Conservation (phyloP, 345 rosid species). For the Lepidium aucheri region DNA sequence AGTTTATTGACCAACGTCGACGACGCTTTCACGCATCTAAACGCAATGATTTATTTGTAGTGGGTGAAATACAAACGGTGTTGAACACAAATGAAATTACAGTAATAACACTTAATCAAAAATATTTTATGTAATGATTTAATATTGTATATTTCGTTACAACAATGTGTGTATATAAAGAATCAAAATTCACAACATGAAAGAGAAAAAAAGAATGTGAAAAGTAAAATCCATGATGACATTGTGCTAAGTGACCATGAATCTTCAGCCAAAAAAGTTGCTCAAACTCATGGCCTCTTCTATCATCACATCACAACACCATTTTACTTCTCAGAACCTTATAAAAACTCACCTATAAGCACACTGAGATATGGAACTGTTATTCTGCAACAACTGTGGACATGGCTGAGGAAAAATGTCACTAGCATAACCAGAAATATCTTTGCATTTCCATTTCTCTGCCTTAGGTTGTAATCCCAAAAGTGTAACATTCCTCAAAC, state of each 20-base stretch:
- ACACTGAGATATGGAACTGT: slow-evolving; percentile 39
- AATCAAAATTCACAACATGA: slow-evolving; percentile 9
- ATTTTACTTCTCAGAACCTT: background rate
- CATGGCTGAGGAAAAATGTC: slow-evolving; percentile 61
- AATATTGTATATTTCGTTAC: slow-evolving; percentile 13
- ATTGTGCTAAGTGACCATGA: slow-evolving; percentile 6
- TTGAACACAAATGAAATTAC: background rate
- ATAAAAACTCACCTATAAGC: slow-evolving; percentile 13
- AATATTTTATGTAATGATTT: background rate
- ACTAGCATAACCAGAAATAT: slow-evolving; percentile 56
- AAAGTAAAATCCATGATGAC: background rate
- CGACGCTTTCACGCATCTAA: slow-evolving; percentile 11
- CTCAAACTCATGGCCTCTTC: slow-evolving; percentile 15
- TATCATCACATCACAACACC: background rate
- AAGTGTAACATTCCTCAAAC: slow-evolving; percentile 67
- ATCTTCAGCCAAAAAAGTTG: slow-evolving; percentile 9
- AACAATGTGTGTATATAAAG: slow-evolving; percentile 3
- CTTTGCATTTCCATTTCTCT: slow-evolving; percentile 73
- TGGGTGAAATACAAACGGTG: slow-evolving; percentile 10
- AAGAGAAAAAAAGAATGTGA: background rate
- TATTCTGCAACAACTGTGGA: slow-evolving; percentile 50
- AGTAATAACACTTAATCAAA: too few species aligned
- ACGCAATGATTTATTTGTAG: slow-evolving; percentile 2
- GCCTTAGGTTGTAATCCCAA: slow-evolving; percentile 36
- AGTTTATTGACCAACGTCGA: background rate